Evolutionary conservation across 129 eudicot species (phyloP).

Genomic region (Flaveria robusta): DNA sequence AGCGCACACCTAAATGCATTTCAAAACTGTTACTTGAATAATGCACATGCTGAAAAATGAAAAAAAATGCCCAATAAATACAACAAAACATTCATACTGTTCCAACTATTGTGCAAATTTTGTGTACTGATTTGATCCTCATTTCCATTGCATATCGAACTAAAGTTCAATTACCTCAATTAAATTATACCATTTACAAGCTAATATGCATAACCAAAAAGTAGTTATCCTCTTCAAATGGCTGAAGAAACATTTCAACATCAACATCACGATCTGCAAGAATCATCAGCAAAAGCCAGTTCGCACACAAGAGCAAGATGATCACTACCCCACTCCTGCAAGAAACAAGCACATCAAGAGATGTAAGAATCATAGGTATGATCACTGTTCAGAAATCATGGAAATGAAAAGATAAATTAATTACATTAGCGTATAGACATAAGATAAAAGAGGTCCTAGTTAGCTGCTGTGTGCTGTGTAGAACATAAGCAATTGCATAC

Average conservation of each 20-base stretch:
- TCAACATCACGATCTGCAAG: constrained; percentile 13
- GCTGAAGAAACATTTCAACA: not conserved
- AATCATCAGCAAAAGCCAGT: constrained; percentile 64
- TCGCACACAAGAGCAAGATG: constrained; percentile 94
- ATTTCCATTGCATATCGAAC: not conserved
- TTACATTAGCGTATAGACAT: not conserved
- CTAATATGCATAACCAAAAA: too few species aligned
- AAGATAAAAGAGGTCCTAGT: not conserved
- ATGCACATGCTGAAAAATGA: not conserved
- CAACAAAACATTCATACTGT: not conserved
- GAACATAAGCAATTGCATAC: not conserved
- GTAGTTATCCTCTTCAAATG: too few species aligned
- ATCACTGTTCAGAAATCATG: not conserved
- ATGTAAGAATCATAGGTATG: not conserved
- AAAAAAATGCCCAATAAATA: not conserved
- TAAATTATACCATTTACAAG: too few species aligned
- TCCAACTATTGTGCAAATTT: not conserved
- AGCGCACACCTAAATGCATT: not conserved
- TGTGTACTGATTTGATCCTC: not conserved
- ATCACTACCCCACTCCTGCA: constrained; percentile 92
- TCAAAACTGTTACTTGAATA: not conserved
- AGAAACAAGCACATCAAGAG: not conserved
- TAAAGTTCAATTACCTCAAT: not conserved
- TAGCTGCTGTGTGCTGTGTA: not conserved
- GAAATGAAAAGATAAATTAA: not conserved